Evolutionary conservation across 306 rosid species (phyloP).

Genomic region (Sesbania bispinosa): DNA sequence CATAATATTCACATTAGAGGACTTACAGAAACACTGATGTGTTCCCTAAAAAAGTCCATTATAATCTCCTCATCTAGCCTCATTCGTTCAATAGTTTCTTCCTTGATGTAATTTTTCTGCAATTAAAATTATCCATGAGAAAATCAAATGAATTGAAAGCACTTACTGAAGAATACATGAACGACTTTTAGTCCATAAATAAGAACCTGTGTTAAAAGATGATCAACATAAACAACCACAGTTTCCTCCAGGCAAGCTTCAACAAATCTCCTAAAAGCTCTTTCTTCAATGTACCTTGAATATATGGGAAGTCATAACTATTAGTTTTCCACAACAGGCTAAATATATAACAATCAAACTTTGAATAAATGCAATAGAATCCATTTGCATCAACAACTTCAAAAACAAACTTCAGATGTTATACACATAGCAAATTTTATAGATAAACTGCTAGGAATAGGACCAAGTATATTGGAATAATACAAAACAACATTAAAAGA

Average conservation of each 20-base stretch:
- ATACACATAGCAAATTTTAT: neutral
- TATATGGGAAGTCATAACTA: slow-evolving; percentile 11
- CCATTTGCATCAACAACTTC: neutral
- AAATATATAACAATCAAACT: slow-evolving; percentile 6
- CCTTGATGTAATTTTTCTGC: slow-evolving; percentile 86
- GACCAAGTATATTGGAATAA: neutral
- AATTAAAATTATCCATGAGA: slow-evolving; percentile 25
- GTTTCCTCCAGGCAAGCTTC: slow-evolving; percentile 99
- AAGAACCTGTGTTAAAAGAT: slow-evolving; percentile 76
- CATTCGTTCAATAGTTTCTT: slow-evolving; percentile 95
- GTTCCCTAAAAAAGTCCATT: slow-evolving; percentile 94
- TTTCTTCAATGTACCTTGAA: slow-evolving; percentile 92
- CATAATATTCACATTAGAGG: slow-evolving; percentile 2
- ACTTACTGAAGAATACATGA: slow-evolving; percentile 7
- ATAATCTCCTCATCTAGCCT: slow-evolving; percentile 96
- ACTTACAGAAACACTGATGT: slow-evolving; percentile 83
- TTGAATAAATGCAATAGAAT: slow-evolving; percentile 11
- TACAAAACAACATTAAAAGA: neutral
- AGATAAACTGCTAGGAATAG: neutral
- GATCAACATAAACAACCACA: slow-evolving; percentile 80
- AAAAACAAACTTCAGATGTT: neutral
- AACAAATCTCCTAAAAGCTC: slow-evolving; percentile 94
- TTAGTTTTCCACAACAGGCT: slow-evolving; percentile 25
- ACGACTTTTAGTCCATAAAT: slow-evolving; percentile 9
- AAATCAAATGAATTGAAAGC: slow-evolving; percentile 19